Percentiles rank a stretch among this genome's conserved stretches.
Evolutionary conservation across 2,329 filamentous ascomycete genomes (phyloP).

Genomic region (Ilyonectria mors-panacis): DNA sequence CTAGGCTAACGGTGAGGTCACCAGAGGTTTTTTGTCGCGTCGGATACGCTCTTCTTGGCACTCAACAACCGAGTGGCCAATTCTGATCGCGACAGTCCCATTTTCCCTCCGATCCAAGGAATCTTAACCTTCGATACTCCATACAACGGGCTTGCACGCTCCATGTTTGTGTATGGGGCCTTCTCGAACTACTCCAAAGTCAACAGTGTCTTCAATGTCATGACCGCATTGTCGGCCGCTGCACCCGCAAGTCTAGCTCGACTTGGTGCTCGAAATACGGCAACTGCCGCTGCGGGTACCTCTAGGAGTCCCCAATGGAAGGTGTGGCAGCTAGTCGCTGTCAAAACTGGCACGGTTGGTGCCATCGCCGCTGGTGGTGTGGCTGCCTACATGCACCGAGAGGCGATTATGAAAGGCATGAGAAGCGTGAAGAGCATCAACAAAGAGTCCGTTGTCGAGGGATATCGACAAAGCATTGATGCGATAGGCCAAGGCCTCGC

Average conservation of each 20-base stretch:
- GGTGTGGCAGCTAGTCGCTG: conserved; percentile 75
- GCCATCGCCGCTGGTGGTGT: conserved; percentile 86
- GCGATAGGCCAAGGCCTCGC: conserved; percentile 68
- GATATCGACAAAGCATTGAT: conserved; percentile 65
- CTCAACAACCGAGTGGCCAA: conserved; percentile 72
- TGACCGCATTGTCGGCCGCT: conserved; percentile 66
- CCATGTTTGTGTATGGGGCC: conserved; percentile 73
- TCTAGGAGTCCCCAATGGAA: conserved; percentile 62
- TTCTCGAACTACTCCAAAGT: conserved; percentile 73
- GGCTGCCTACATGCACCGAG: conserved; percentile 83
- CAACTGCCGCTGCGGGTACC: conserved; percentile 35
- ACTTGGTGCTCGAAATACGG: conserved; percentile 35
- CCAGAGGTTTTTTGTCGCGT: conserved; percentile 84
- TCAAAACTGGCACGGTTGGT: conserved; percentile 85
- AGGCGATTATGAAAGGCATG: conserved; percentile 71
- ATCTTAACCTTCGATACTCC: conserved; percentile 90
- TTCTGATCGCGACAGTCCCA: conserved; percentile 58
- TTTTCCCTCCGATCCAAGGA: conserved; percentile 87
- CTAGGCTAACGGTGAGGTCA: conserved; percentile 7
- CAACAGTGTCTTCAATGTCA: conserved; percentile 69
- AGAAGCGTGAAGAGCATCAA: conserved; percentile 63
- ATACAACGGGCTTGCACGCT: conserved; percentile 76
- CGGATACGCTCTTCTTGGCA: conserved; percentile 82
- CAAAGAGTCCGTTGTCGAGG: conserved; percentile 62
- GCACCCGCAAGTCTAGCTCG: conserved; percentile 62